These are phyloP conservation scores for Sclerotinia glacialis DNA, from an alignment of 2,329 filamentous ascomycete species.

Conservation along the genomic window DNA sequence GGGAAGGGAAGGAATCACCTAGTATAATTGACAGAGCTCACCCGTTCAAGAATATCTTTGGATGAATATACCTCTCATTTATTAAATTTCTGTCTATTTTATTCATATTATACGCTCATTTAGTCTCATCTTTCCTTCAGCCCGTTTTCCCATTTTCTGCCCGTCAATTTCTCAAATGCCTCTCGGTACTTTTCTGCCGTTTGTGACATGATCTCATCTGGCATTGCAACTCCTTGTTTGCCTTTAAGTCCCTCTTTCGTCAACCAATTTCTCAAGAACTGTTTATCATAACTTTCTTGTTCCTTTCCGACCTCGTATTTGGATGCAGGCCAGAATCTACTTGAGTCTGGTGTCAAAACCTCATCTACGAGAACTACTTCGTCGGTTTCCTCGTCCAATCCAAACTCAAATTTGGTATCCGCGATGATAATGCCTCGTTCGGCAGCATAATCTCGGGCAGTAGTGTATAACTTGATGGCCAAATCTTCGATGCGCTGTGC, in stretches of 20 bases:
- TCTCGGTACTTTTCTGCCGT: constrained; percentile 74
- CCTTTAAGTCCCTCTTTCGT: constrained; percentile 70
- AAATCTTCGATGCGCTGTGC: constrained; percentile 59
- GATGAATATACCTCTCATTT: constrained; percentile 1
- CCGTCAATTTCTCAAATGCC: constrained; percentile 68
- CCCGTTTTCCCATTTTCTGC: constrained; percentile 45
- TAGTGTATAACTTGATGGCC: constrained; percentile 57
- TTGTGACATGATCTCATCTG: constrained; percentile 64
- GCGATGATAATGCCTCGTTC: constrained; percentile 67
- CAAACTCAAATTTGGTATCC: constrained; percentile 75
- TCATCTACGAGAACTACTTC: constrained; percentile 70
- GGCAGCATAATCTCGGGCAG: constrained; percentile 52
- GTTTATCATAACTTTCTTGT: constrained; percentile 88
- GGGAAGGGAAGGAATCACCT: no score
- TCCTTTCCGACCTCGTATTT: constrained; percentile 69
- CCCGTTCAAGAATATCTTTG: neutral
- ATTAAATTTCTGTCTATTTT: neutral
- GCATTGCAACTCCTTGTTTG: constrained; percentile 67
- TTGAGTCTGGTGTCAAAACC: constrained; percentile 75
- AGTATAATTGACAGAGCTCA: neutral
- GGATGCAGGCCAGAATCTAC: constrained; percentile 80
- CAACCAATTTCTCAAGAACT: constrained; percentile 80
- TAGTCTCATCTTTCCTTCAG: constrained; percentile 6
- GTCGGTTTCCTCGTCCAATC: constrained; percentile 55
- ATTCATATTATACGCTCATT: constrained; percentile 2